A percentile compares a stretch with the other conserved stretches of the same genome.
Evolutionary conservation across 495 filamentous ascomycete species (phyloP).

Genomic region (Evernia prunastri): DNA sequence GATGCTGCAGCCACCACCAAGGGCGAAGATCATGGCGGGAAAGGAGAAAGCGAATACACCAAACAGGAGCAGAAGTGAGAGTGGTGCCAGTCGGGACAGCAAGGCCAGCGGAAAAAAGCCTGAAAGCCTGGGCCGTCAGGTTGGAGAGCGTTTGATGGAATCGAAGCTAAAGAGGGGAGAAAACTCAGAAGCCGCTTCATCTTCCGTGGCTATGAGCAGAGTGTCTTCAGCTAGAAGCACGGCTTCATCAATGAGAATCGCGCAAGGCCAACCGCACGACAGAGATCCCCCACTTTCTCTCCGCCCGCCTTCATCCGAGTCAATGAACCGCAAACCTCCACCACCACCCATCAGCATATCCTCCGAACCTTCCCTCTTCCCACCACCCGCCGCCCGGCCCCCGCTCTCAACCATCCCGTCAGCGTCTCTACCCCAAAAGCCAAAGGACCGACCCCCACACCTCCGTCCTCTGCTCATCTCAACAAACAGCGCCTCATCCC

Average conservation of each 20-base stretch:
- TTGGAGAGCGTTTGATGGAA: conserved; percentile 33
- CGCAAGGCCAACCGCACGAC: conserved; percentile 22
- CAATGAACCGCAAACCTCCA: conserved; percentile 8
- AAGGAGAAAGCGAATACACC: conserved; percentile 47
- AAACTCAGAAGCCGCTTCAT: conserved; percentile 4
- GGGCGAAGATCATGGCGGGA: conserved; percentile 79
- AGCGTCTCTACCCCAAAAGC: conserved; percentile 10
- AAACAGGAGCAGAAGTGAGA: conserved; percentile 47
- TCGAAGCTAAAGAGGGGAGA: conserved; percentile 30
- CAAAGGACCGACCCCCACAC: conserved; percentile 10
- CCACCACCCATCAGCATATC: conserved; percentile 9
- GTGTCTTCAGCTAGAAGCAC: conserved; percentile 15
- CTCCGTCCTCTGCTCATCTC: conserved; percentile 16
- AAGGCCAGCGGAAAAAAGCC: conserved; percentile 14
- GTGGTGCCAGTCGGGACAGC: conserved; percentile 36
- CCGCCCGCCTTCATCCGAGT: conserved; percentile 2
- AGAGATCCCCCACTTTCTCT: conserved; percentile 16
- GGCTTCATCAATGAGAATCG: background rate
- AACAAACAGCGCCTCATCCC: conserved; percentile 21
- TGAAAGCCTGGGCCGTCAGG: conserved; percentile 34
- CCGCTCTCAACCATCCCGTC: conserved; percentile 24
- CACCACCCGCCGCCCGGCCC: conserved; percentile 8
- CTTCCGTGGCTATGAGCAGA: conserved; percentile 20
- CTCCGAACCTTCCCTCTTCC: conserved; percentile 3
- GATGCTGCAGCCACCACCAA: conserved; percentile 88